Evolutionary conservation across 352 stramenopile genomes (phyloP), one percentile per base, ranked within the genome.

Genomic region (Globisporangium carolinianum): DNA sequence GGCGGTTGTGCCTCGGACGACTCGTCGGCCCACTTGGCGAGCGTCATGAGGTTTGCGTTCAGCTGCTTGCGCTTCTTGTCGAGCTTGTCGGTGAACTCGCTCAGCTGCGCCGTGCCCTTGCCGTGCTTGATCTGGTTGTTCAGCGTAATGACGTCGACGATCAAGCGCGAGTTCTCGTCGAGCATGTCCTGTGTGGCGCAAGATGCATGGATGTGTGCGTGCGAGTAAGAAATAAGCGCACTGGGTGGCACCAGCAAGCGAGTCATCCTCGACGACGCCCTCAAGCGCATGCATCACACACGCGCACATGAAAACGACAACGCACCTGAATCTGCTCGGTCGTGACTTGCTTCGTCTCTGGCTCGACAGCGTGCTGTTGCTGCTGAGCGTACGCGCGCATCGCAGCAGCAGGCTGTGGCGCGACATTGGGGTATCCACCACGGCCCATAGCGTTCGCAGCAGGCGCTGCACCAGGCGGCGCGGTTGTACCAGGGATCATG

Each of bases 11-110:
- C 11, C 35, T 94, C 82, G 5, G 80, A 83, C 18, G 82, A 89
- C 54, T 94, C 84, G 54, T 94, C 84, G 14, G 84, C 84, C 84
- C 84, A 94, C 61, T 94, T 94, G 47, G 84, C 84, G 39, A 94
- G 74, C 48, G 81, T 94, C 84, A 94, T 94, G 53, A 94, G 73
- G 69, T 94, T 94, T 66, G 87, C 87, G 71, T 94, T 94, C 53
- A 94, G 84, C 61, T 86, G 85, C 61, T 94, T 92, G 58, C 84
- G 78, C 67, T 94, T 94, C 74, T 92, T 92, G 66, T 94, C 82
- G 41, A 94, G 68, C 62, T 92, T 91, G 53, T 94, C 82, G 47
- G 79, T 88, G 63, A 91, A 81, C 43, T 92, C 82, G 47, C 76
- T 75, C 49, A 91, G 71, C 52, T 89, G 77, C 14, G 70, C 61